Percentiles rank a stretch among this genome's conserved stretches.
Conservation (phyloP, 768 basidiomycete species). For the Boletus eberwhitei region DNA sequence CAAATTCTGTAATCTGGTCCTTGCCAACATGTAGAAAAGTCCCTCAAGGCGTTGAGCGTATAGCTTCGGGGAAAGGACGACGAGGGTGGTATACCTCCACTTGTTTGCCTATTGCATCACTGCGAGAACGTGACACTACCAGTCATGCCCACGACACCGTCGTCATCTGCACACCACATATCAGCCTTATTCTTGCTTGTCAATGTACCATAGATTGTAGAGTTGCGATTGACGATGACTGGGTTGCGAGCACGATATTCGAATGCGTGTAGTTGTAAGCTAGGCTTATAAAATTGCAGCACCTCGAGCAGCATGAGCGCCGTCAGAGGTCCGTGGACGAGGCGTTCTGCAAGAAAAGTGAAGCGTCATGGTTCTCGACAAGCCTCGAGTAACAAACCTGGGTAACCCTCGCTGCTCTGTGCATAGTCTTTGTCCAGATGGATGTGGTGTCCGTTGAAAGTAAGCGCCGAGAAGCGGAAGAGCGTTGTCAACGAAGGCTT, state of each 20-base stretch:
- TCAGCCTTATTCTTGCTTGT: constrained; percentile 35
- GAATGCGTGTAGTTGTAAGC: constrained; percentile 46
- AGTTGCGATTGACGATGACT: constrained; percentile 48
- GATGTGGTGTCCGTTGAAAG: constrained; percentile 82
- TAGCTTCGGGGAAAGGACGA: neutral
- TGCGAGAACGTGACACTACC: constrained; percentile 40
- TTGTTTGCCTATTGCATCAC: neutral
- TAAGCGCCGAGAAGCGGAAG: constrained; percentile 84
- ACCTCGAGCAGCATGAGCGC: constrained; percentile 76
- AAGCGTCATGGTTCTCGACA: neutral
- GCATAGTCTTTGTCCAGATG: constrained; percentile 79
- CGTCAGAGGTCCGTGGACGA: constrained; percentile 84
- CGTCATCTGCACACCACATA: constrained; percentile 58
- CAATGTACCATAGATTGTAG: constrained; percentile 48
- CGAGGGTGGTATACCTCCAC: neutral
- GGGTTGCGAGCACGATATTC: constrained; percentile 72
- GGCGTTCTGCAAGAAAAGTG: constrained; percentile 48
- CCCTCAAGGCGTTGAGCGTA: neutral
- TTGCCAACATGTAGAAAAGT: neutral
- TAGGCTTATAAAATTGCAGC: constrained; percentile 47
- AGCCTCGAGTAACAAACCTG: constrained; percentile 39
- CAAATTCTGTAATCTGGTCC: constrained; percentile 3
- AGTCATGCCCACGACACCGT: constrained; percentile 67
- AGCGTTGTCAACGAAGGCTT: constrained; percentile 67
- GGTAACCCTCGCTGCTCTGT: constrained; percentile 64